phyloP scores from a whole-genome alignment of 208 protist species.

The Vickermania ingenoplastis region DNA sequence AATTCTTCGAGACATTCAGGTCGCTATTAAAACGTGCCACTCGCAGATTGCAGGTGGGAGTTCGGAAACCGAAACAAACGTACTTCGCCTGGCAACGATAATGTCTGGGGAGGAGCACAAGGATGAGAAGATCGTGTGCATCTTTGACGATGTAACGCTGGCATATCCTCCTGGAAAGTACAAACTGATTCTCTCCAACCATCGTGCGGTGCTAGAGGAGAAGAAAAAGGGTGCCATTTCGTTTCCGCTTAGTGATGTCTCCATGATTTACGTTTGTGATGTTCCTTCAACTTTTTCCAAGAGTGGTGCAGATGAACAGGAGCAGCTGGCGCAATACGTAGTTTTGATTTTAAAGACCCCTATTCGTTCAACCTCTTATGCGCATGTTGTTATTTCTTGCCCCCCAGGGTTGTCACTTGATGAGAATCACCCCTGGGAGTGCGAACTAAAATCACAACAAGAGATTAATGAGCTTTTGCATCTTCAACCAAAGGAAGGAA shows the following conservation, averaged over 20 bases:
- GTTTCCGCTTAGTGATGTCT: constrained; percentile 55
- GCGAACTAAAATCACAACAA: constrained; percentile 64
- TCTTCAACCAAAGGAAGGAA: constrained; percentile 12
- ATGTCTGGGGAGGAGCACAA: constrained; percentile 19
- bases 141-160: constrained; percentile 70
- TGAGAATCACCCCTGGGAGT: constrained; percentile 63
- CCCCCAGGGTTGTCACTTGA: constrained; percentile 44
- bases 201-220: constrained; percentile 66
- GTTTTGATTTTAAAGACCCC: constrained; percentile 66
- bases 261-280: constrained; percentile 75
- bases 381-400: constrained; percentile 74
- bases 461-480: constrained; percentile 50
- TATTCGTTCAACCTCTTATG: constrained; percentile 63
- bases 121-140: constrained; percentile 59
- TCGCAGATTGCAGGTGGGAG: constrained; percentile 13
- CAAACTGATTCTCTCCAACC: constrained; percentile 77
- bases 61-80: constrained; percentile 17
- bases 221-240: constrained; percentile 43
- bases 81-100: constrained; percentile 50
- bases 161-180: constrained; percentile 75
- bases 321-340: constrained; percentile 58
- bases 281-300: constrained; percentile 46
- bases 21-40: constrained; percentile 41
- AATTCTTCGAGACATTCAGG: constrained; percentile 45
- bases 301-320: constrained; percentile 10